These are phyloP conservation scores for Lolium perenne DNA, from an alignment of 176 grass and related monocot species.

Conservation along the genomic window DNA sequence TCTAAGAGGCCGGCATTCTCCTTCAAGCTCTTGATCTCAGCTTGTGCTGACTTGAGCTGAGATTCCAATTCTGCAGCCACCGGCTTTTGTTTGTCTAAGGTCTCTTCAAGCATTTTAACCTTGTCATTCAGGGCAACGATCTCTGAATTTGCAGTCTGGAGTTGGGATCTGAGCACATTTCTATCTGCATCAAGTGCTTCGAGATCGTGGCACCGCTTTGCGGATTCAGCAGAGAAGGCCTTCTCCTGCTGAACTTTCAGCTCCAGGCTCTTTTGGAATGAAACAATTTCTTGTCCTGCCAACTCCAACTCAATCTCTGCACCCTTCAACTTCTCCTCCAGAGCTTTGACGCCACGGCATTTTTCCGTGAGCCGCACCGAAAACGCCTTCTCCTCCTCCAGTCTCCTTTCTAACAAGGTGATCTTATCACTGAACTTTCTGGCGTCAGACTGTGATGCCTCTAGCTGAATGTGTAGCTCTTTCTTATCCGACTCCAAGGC, in stretches of 20 bases:
- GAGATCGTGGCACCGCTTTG: conserved; percentile 45
- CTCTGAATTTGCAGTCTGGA: conserved; percentile 50
- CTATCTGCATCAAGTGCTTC: conserved; percentile 45
- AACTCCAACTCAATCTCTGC: conserved; percentile 63
- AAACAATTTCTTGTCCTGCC: conserved; percentile 57
- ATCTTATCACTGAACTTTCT: conserved; percentile 54
- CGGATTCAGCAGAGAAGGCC: conserved; percentile 46
- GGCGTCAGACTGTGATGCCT: conserved; percentile 50
- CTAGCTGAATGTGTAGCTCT: conserved; percentile 51
- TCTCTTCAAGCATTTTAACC: conserved; percentile 53
- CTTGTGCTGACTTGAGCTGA: conserved; percentile 42
- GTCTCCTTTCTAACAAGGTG: conserved; percentile 53
- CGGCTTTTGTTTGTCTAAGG: conserved; percentile 24
- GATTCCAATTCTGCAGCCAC: conserved; percentile 44
- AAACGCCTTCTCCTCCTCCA: conserved; percentile 70
- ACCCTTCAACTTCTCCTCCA: conserved; percentile 59
- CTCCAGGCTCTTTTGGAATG: conserved; percentile 58
- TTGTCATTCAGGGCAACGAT: conserved; percentile 45
- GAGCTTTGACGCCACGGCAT: conserved; percentile 52
- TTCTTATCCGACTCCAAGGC: conserved; percentile 56
- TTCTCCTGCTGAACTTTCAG: conserved; percentile 59
- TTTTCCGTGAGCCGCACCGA: conserved; percentile 51
- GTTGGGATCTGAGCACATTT: conserved; percentile 44
- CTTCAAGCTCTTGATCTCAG: conserved; percentile 50
- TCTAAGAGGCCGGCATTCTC: conserved; percentile 57